A percentile compares a stretch with the other conserved stretches of the same genome.
These are phyloP conservation scores for Arabidopsis arenosa DNA, from an alignment of 345 rosid species.

Conservation along the genomic window DNA sequence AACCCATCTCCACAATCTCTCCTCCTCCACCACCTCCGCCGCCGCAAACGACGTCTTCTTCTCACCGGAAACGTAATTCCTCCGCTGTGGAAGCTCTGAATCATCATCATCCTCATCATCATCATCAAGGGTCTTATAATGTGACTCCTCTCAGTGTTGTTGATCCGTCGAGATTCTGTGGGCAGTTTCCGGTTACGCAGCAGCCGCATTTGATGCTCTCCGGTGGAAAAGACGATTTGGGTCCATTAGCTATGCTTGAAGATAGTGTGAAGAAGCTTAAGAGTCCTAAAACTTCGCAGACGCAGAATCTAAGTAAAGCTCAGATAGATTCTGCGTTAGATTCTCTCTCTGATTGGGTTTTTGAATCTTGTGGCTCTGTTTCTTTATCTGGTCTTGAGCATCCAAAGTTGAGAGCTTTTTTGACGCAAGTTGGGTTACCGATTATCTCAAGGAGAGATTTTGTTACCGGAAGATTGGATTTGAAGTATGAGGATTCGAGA, in stretches of 20 bases:
- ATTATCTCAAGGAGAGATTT: constrained; percentile 72
- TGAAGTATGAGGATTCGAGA: constrained; percentile 78
- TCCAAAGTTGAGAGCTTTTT: constrained; percentile 86
- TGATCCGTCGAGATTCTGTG: constrained; percentile 69
- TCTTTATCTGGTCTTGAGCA: constrained; percentile 88
- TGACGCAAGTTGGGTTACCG: constrained; percentile 89
- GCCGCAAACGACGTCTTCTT: neutral
- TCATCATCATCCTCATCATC: constrained; percentile 37
- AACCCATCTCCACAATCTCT: constrained; percentile 62
- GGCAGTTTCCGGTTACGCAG: constrained; percentile 44
- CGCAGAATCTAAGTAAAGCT: constrained; percentile 71
- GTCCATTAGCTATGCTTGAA: constrained; percentile 92
- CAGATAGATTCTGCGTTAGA: constrained; percentile 83
- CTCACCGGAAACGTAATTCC: constrained; percentile 67
- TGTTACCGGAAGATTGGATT: constrained; percentile 66
- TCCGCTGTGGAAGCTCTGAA: constrained; percentile 42
- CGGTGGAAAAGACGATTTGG: constrained; percentile 95
- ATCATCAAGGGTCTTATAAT: constrained; percentile 48
- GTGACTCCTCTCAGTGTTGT: constrained; percentile 71
- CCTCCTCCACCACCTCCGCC: constrained; percentile 34
- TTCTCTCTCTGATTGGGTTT: constrained; percentile 88
- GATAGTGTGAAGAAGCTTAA: constrained; percentile 96
- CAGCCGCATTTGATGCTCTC: constrained; percentile 89
- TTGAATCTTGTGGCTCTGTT: constrained; percentile 93
- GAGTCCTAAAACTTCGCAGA: constrained; percentile 80